Base-by-base conservation (phyloP, 345 rosid genomes). In the Kandelia obovata region DNA sequence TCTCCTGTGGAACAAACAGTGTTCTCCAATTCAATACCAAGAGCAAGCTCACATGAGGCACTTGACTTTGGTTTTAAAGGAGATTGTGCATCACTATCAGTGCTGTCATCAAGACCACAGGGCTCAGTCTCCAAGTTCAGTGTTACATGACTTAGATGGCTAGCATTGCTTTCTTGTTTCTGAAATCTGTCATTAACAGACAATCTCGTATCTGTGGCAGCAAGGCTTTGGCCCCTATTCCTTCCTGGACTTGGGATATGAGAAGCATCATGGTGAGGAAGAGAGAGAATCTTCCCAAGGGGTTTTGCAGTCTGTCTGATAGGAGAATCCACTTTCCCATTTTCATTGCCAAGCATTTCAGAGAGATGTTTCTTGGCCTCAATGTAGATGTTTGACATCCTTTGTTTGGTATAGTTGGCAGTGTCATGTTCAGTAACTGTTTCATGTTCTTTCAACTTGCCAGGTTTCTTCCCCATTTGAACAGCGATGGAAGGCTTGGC, bases 291-390 rank as follows among this genome's bases (percentile, higher is more conserved):
- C 75, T 87, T 81, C 61, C 96, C 98, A 17, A 96, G 83, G 55
- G 95, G 78, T 84, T 73, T 89, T 2, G 89, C 87, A 51, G 65
- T 67, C 37, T 75, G 84, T 62, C 81, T 70, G 53, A 74, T 77
- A 53, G 95, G 85, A 78, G 77, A 71, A 68, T 73, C 81, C 6
- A 62, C 74, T 75, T 69, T 79, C 62, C 74, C 81, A 53, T 78
- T 83, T 61, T 86, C 92, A 71, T 64, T 82, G 69, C 79, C 83
- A 71, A 96, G 81, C 91, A 89, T 85, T 74, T 89, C 97, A 26
- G 92, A 86, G 20, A 96, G 87, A 84, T 90, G 99, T 74, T 88
- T 96, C 85, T 81, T 96, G 79, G 99, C 99, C 81, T 90, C 98
- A 56, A 82, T 53, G 60, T 96, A 92, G 75, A 96, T 87, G 82